Evolutionary conservation across 169 alveolate genomes (phyloP).

Genomic region (Cryptosporidium ryanae): DNA sequence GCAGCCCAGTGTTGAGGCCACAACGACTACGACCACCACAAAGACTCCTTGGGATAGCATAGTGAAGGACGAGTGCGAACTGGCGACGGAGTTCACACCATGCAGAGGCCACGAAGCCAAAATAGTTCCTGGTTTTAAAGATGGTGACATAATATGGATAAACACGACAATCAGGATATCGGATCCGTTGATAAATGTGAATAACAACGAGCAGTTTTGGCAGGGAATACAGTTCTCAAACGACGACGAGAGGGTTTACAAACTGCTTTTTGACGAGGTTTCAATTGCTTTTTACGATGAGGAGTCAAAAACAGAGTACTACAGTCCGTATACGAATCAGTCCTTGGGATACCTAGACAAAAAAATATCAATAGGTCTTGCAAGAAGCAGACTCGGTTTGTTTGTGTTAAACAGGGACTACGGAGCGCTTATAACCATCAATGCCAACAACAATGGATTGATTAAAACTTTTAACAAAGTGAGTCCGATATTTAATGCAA

Average conservation of each 20-base stretch:
- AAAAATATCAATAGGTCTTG: slow-evolving; percentile 40
- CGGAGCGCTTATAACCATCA: slow-evolving; percentile 39
- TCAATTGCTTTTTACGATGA: background rate
- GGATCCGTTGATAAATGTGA: background rate
- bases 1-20: slow-evolving; percentile 5
- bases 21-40: slow-evolving; percentile 60
- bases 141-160: slow-evolving; percentile 40
- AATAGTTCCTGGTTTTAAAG: background rate
- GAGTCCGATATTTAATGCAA: background rate
- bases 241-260: background rate
- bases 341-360: slow-evolving; percentile 18
- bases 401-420: slow-evolving; percentile 1
- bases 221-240: slow-evolving; percentile 26
- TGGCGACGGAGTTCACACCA: background rate
- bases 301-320: background rate
- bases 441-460: background rate
- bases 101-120: slow-evolving; percentile 53
- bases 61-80: slow-evolving; percentile 32
- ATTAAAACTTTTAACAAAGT: slow-evolving; percentile 20
- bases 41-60: slow-evolving; percentile 39
- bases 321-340: slow-evolving; percentile 36
- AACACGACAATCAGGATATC: slow-evolving; percentile 36
- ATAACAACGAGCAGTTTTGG: slow-evolving; percentile 16
- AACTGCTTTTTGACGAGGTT: slow-evolving; percentile 16
- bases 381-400: slow-evolving; percentile 15